Evolutionary conservation across 805 yeast genomes (phyloP).

Genomic region (Candida sonorensis): DNA sequence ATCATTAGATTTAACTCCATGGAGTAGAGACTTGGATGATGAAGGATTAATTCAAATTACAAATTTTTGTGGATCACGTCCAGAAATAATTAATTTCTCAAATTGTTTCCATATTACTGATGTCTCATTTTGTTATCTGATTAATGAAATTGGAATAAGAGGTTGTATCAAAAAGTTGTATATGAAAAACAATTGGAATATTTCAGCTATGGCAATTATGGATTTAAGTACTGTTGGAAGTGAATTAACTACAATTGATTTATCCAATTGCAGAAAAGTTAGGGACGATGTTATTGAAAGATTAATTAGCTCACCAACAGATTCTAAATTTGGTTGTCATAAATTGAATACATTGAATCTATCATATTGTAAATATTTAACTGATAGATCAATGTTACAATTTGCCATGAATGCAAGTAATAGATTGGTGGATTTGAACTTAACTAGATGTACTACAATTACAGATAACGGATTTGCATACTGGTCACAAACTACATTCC

Average conservation of each 20-base stretch:
- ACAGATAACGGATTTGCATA: constrained; percentile 66
- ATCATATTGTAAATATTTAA: constrained; percentile 71
- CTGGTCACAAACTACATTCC: constrained; percentile 56
- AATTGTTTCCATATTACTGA: constrained; percentile 76
- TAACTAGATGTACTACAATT: constrained; percentile 72
- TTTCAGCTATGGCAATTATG: constrained; percentile 77
- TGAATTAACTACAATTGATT: constrained; percentile 51
- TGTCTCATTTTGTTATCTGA: constrained; percentile 63
- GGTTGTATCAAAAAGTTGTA: constrained; percentile 49
- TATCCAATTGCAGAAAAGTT: constrained; percentile 68
- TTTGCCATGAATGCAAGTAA: constrained; percentile 53
- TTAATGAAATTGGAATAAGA: constrained; percentile 62
- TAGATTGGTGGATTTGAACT: constrained; percentile 47
- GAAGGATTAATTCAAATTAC: constrained; percentile 49
- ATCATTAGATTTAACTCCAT: constrained; percentile 50
- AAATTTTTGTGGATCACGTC: constrained; percentile 66
- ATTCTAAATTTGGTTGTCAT: constrained; percentile 44
- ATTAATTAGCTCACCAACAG: constrained; percentile 47
- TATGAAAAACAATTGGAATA: constrained; percentile 72
- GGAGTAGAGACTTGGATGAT: constrained; percentile 58
- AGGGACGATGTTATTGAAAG: constrained; percentile 66
- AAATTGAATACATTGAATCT: constrained; percentile 46
- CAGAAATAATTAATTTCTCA: constrained; percentile 52
- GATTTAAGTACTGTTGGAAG: constrained; percentile 64
- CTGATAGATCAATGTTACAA: constrained; percentile 61